Evolutionary conservation across 331 rosid species (phyloP), one percentile per base, ranked within the genome.

Genomic region (Prunus yedoensis): DNA sequence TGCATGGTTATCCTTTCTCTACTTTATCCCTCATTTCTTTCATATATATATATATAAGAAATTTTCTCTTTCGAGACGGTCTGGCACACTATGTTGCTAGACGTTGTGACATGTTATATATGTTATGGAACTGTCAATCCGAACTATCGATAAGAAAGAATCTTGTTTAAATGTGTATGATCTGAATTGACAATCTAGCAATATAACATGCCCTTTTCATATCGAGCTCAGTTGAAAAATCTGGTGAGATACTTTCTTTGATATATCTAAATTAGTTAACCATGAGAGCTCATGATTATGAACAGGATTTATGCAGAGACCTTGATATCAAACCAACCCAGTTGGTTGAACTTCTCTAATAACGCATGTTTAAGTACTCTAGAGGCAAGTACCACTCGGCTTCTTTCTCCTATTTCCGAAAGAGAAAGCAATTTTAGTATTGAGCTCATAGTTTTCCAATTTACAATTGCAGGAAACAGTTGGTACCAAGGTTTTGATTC

Each of bases 401-500:
- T 18, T 10, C 32, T 10, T 41, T 62, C 16, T 8, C 50, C 78
- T 1, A n/a, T 13, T 30, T 73, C 32, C 28, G 13, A 9, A 50
- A 12, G 50, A 46, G 14, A 79, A 73, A 13, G 10, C 65, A 68
- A 20, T 30, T 45, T 16, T 35, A 21, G 30, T 46, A 52, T 21
- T 38, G 65, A 74, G 25, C 63, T 74, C 54, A 21, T 52, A 18
- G 18, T 47, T 38, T 25, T 62, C 41, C 3, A 27, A 12, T 25
- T 67, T 10, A 14, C 43, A 11, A 74, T 74, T 86, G 86, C 78
- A 87, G 96, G 93, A 93, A 85, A 77, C 81, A 80, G 63, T 63
- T 80, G 94, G 93, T 66, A 90, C 91, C 57, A 89, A 80, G 80
- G 96, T 87, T 77, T 78, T 90, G 78, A 79, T 93, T 84, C 96